Evolutionary conservation across 371 early-diverging fungal genomes (phyloP), one percentile per base, ranked within the genome.

Genomic region (Choanephora cucurbitarum): DNA sequence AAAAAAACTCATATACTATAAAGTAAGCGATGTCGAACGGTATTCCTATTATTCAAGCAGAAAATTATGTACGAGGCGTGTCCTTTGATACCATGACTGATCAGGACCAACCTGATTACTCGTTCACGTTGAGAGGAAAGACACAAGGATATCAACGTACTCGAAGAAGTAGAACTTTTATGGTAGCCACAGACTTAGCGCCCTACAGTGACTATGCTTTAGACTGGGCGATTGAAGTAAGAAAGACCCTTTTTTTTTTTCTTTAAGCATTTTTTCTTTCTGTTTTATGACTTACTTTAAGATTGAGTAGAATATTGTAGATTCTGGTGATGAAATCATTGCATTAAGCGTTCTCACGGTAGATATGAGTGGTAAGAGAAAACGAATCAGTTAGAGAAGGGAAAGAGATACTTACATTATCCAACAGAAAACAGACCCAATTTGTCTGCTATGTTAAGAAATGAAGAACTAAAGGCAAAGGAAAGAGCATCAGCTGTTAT

Each of bases 201-300:
- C 79, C 77, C 52, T 82, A 84, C 43, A 80, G 80, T 23, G 84
- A 82, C 23, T 80, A 84, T 66, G 84, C 84, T 42, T 56, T 84
- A 6, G 72, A 73, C 39, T 84, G 81, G 81, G 72, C 76, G 33
- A 77, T 71, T 62, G 79, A 84, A 21, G 79, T 75, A 57, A 47
- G 44, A 40, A 18, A 21, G 10, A 19, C 44, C 18, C 17, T 5
- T 43, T 14, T 7, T 42, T 6, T n/a, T n/a, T n/a, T n/a, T n/a
- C n/a, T n/a, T n/a, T n/a, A n/a, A n/a, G n/a, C n/a, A n/a, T n/a
- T n/a, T n/a, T n/a, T n/a, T n/a, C n/a, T n/a, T n/a, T n/a, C n/a
- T n/a, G n/a, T n/a, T n/a, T n/a, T n/a, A n/a, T n/a, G n/a, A n/a
- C n/a, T n/a, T n/a, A n/a, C n/a, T 17, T 23, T 28, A 24, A 15